A percentile compares a stretch with the other conserved stretches of the same genome.
phyloP scores from a whole-genome alignment of 176 grass and related monocot species.

The Echinochloa phyllopogon region DNA sequence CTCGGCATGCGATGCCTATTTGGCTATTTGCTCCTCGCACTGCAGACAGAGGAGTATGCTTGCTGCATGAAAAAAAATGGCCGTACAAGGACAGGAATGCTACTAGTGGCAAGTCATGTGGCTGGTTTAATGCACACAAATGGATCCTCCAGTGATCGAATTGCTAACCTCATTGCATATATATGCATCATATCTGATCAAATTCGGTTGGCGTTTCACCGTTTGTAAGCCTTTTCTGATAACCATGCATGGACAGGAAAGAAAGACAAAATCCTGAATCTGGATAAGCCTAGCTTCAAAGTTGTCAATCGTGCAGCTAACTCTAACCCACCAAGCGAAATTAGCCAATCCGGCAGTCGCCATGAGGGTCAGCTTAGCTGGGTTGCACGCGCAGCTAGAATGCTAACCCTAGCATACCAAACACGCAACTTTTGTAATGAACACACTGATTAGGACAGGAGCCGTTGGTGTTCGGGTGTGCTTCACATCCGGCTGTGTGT shows the following conservation, averaged over 20 bases:
- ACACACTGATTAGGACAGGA: background rate
- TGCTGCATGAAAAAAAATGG: background rate
- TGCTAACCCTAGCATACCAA: constrained; percentile 7
- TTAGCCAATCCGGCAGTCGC: background rate
- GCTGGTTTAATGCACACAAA: background rate
- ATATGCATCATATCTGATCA: background rate
- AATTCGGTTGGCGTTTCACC: background rate
- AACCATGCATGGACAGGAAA: background rate
- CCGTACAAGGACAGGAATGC: background rate
- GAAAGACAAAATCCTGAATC: background rate
- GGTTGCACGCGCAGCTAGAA: background rate
- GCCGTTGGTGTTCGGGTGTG: background rate
- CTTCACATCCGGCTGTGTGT: background rate
- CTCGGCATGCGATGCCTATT: constrained; percentile 5
- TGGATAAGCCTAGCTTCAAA: background rate
- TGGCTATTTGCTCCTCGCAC: background rate
- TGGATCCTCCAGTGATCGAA: background rate
- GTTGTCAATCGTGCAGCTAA: background rate
- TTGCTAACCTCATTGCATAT: background rate
- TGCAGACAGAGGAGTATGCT: background rate
- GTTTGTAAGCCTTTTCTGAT: background rate
- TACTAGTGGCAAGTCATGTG: background rate
- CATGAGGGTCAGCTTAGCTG: background rate
- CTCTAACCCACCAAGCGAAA: background rate
- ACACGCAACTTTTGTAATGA: constrained; percentile 30